phyloP scores from a whole-genome alignment of 257 asterid species.

The Petunia axillaris region DNA sequence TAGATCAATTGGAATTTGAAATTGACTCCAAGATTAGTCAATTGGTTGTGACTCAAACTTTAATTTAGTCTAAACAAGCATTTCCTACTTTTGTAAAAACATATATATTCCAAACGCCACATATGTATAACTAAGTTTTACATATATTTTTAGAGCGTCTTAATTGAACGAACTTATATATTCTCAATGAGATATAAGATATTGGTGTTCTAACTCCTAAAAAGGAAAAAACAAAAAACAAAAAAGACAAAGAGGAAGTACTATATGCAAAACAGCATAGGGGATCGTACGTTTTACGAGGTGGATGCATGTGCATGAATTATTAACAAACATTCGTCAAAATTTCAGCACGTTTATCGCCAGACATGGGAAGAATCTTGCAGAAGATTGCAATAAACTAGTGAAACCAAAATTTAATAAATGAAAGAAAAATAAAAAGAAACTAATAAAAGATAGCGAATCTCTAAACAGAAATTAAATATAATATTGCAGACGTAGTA shows the following conservation, averaged over 20 bases:
- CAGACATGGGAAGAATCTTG: slow-evolving; percentile 16
- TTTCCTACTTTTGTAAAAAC: neutral
- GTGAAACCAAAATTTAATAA: neutral
- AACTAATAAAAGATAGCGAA: neutral
- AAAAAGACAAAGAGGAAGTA: too few species aligned
- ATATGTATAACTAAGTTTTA: too few species aligned
- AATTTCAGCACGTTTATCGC: slow-evolving; percentile 14
- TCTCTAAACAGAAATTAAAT: slow-evolving; percentile 16
- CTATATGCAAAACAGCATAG: neutral
- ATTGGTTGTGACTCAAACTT: neutral
- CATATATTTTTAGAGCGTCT: too few species aligned
- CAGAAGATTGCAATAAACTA: slow-evolving; percentile 16
- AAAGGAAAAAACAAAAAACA: too few species aligned
- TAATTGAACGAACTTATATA: too few species aligned
- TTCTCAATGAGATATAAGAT: too few species aligned
- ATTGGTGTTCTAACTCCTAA: too few species aligned
- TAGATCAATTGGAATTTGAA: neutral
- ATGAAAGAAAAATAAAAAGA: neutral
- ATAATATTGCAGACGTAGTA: neutral
- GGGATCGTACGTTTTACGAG: slow-evolving; percentile 6
- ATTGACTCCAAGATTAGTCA: neutral
- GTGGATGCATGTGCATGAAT: slow-evolving; percentile 15
- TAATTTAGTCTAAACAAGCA: neutral
- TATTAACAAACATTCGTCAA: slow-evolving; percentile 21
- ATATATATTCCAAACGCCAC: too few species aligned